These are phyloP conservation scores for Musa schizocarpa DNA, from an alignment of 176 grass and related monocot species.

Conservation along the genomic window DNA sequence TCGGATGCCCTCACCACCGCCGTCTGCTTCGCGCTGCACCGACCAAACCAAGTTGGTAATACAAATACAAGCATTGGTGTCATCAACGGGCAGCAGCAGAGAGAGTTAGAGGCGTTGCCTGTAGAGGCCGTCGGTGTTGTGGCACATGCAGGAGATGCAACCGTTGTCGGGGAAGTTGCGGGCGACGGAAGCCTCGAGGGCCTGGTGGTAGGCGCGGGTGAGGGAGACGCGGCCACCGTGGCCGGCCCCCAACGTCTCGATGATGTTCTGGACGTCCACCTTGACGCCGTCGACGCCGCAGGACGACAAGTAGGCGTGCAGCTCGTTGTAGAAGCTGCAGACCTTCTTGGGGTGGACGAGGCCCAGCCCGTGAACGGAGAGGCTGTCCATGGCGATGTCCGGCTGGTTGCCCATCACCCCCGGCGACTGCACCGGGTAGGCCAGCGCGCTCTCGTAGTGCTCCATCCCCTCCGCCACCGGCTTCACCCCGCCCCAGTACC, in stretches of 20 bases:
- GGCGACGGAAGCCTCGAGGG: constrained; percentile 57
- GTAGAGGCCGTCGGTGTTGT: constrained; percentile 75
- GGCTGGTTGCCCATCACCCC: constrained; percentile 64
- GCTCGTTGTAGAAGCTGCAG: constrained; percentile 49
- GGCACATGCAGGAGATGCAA: constrained; percentile 81
- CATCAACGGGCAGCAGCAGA: too few species aligned
- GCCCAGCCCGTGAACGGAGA: constrained; percentile 52
- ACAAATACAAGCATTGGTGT: too few species aligned
- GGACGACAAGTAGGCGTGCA: constrained; percentile 53
- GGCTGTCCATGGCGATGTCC: constrained; percentile 61
- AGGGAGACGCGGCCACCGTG: constrained; percentile 58
- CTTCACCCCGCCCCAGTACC: constrained; percentile 74
- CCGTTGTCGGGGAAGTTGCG: constrained; percentile 73
- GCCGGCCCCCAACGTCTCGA: constrained; percentile 59
- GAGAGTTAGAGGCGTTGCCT: not conserved
- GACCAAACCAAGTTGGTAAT: not conserved
- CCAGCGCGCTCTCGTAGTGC: constrained; percentile 48
- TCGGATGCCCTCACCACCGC: constrained; percentile 75
- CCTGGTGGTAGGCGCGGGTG: constrained; percentile 49
- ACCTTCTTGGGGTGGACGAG: constrained; percentile 47
- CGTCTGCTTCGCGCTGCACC: constrained; percentile 35
- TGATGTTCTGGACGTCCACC: constrained; percentile 85
- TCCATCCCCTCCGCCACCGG: constrained; percentile 35
- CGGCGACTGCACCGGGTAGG: constrained; percentile 51
- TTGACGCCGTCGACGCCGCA: constrained; percentile 82